Evolutionary conservation across 306 rosid species (phyloP).

Genomic region (Citrullus amarus): DNA sequence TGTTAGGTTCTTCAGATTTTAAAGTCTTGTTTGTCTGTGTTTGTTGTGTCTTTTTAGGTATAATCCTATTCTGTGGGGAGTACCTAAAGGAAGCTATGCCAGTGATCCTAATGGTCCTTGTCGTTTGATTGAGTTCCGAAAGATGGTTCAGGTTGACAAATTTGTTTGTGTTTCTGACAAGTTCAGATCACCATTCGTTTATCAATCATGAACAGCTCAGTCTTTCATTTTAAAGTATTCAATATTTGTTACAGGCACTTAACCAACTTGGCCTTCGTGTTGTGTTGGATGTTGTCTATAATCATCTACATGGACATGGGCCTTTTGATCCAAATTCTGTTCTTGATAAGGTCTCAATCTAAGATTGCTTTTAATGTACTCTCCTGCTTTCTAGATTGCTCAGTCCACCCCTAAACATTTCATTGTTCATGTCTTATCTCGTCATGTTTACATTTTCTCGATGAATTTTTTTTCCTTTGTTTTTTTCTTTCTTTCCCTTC

Average conservation of each 20-base stretch:
- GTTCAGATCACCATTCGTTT: not conserved
- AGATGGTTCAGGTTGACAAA: constrained; percentile 71
- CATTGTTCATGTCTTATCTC: constrained; percentile 6
- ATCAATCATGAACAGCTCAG: not conserved
- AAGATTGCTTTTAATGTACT: constrained; percentile 4
- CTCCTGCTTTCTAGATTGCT: not conserved
- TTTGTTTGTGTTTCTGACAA: not conserved
- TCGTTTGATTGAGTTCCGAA: constrained; percentile 71
- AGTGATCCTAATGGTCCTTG: constrained; percentile 64
- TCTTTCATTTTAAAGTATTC: constrained; percentile 1
- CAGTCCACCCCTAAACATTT: not conserved
- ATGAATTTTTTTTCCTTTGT: not conserved
- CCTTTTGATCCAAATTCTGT: constrained; percentile 69
- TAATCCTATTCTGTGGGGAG: constrained; percentile 94
- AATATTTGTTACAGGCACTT: constrained; percentile 53
- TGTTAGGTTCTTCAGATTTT: constrained; percentile 6
- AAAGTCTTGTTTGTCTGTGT: constrained; percentile 13
- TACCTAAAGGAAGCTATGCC: constrained; percentile 97
- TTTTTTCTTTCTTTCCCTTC: no score
- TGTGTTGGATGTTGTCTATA: constrained; percentile 89
- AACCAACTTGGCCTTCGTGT: constrained; percentile 61
- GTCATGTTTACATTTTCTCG: constrained; percentile 14
- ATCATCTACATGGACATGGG: constrained; percentile 78
- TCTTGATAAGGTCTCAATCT: constrained; percentile 68
- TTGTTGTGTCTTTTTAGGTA: constrained; percentile 39